These are phyloP conservation scores for Metschnikowia rubicola DNA, from an alignment of 805 yeast species.

Conservation along the genomic window DNA sequence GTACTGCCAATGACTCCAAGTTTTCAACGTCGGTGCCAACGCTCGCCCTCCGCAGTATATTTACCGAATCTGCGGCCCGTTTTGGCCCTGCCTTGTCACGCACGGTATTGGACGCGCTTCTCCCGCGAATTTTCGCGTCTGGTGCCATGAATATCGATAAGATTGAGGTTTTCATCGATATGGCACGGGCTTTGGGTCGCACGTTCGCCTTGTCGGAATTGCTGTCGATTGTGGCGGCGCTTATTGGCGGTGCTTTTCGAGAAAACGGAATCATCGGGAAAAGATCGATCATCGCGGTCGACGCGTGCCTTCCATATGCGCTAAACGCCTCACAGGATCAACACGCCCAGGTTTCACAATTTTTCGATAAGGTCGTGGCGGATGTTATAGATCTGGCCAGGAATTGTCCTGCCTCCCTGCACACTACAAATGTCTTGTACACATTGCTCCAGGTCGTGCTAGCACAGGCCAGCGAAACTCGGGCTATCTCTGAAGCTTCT, in stretches of 20 bases:
- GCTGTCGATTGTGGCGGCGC: conserved; percentile 22
- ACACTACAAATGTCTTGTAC: conserved; percentile 5
- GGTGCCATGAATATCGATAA: conserved; percentile 46
- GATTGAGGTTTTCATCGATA: conserved; percentile 58
- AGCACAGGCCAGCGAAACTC: conserved; percentile 2
- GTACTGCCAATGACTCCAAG: conserved; percentile 17
- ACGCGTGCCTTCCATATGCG: conserved; percentile 18
- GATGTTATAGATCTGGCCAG: neutral
- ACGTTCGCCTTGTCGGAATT: conserved; percentile 37
- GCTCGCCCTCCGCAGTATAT: conserved; percentile 48
- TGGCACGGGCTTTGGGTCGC: conserved; percentile 48
- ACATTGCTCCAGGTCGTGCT: conserved; percentile 13
- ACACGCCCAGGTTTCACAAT: conserved; percentile 1
- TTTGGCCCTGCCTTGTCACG: conserved; percentile 24
- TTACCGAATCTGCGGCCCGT: conserved; percentile 29
- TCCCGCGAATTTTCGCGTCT: conserved; percentile 34
- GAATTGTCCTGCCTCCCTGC: neutral
- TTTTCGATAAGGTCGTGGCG: conserved; percentile 9
- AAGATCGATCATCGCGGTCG: conserved; percentile 48
- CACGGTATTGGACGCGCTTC: conserved; percentile 32
- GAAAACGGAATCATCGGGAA: conserved; percentile 46
- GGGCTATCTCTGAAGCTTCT: conserved; percentile 3
- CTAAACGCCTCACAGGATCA: conserved; percentile 6
- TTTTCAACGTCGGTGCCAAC: conserved; percentile 50
- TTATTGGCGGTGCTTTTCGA: conserved; percentile 37